A percentile compares a stretch with the other conserved stretches of the same genome.
Conservation (phyloP, 495 filamentous ascomycete species). For the Copromyces sp. region DNA sequence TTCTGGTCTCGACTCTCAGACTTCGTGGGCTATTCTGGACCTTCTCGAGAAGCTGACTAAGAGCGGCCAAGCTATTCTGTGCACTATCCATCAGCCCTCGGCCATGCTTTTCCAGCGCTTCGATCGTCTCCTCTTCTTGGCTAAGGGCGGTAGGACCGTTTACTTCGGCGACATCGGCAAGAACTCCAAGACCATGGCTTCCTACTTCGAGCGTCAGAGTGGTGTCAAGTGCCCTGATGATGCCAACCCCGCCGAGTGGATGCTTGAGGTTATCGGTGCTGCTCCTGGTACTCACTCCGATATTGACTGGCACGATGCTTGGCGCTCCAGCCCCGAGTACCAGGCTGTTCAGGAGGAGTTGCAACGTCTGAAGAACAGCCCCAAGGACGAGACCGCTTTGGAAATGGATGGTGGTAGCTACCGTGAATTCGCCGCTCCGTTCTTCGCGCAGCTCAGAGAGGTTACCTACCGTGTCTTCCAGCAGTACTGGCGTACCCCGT, state of each 20-base stretch:
- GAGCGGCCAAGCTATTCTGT: conserved; percentile 77
- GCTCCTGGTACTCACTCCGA: conserved; percentile 69
- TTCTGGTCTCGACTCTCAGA: conserved; percentile 76
- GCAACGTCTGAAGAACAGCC: conserved; percentile 51
- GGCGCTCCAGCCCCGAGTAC: conserved; percentile 69
- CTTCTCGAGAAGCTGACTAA: conserved; percentile 74
- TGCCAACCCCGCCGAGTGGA: conserved; percentile 93
- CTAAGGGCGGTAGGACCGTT: conserved; percentile 70
- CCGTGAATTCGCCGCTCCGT: conserved; percentile 48
- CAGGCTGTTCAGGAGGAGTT: conserved; percentile 57
- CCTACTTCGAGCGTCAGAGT: conserved; percentile 76
- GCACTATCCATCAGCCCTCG: conserved; percentile 89
- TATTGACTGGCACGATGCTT: conserved; percentile 74
- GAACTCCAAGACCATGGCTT: conserved; percentile 59
- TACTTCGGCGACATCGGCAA: conserved; percentile 88
- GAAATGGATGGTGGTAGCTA: conserved; percentile 27
- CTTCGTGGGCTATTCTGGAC: conserved; percentile 72
- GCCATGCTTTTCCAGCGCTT: conserved; percentile 88
- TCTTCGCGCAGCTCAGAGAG: conserved; percentile 41
- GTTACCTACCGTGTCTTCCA: conserved; percentile 62
- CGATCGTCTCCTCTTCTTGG: conserved; percentile 76
- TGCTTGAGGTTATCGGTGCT: conserved; percentile 88
- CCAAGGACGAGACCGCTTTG: conserved; percentile 34
- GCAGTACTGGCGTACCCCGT: conserved; percentile 83
- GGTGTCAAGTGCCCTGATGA: conserved; percentile 60